Evolutionary conservation across 2,329 filamentous ascomycete species (phyloP), one percentile per base, ranked within the genome.

Genomic region (Venturia effusa): DNA sequence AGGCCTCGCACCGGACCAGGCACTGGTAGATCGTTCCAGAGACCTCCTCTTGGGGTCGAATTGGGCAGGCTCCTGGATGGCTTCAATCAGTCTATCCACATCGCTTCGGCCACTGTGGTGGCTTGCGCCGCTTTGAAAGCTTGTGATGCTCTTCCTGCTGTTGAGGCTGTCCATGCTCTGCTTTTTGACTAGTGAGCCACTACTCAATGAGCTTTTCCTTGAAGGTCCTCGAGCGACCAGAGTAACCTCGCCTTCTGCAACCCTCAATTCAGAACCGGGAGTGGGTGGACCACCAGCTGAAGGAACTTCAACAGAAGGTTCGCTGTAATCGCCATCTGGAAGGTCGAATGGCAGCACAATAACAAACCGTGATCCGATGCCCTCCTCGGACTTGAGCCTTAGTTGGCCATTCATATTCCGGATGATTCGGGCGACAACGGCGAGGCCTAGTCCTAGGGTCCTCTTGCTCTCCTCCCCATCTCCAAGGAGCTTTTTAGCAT

Each of bases 331-430:
- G 15, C 64, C 65, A n/a, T 78, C 73, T 0, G 84, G 86, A 0
- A 92, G 71, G 8, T 85, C 80, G 67, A 96, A 94, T 0, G 88
- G 88, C 37, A 96, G 77, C 67, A 90, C 84, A 30, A 96, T 84
- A 24, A 91, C 85, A 67, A 96, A 96, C 62, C 89, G 83, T 22
- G 91, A 92, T 0, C 92, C 92, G 69, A 88, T 89, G 1, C 88
- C 88, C 71, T 88, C 83, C 69, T 94, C 90, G 0, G 91, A 96
- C 70, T 92, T 93, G 1, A 96, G 77, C 1, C 90, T 85, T 37
- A 96, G 75, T 70, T 96, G 92, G 0, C 92, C 92, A 65, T 93
- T 88, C 89, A 96, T 94, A 70, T 92, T 96, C n/a, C 87, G 84
- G 39, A 96, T 81, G 41, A 91, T 90, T 43, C 92, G 84, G 19